Evolutionary conservation across 768 basidiomycete species (phyloP), one percentile per base, ranked within the genome.

Genomic region (Neoboletus subvelutipes): DNA sequence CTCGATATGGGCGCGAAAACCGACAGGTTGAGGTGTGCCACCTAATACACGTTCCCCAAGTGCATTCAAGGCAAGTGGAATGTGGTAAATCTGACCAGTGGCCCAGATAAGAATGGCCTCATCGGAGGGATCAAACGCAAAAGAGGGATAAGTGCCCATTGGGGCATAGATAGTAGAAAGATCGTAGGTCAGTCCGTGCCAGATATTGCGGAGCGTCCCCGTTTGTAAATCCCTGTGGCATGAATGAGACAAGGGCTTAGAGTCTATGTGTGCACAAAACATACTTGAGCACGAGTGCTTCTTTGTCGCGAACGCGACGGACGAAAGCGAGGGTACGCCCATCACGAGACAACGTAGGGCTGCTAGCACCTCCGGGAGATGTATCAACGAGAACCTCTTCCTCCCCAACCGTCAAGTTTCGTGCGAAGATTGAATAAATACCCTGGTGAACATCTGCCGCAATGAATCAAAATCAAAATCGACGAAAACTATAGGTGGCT

Each of bases 71-170:
- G 54, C 13, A 18, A 89, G 71, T 17, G 88, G 87, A 12, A 90
- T 77, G 15, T 74, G 76, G 66, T 83, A 82, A 26, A 90, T 87
- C 55, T 87, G 81, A 3, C 88, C 88, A 2, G 85, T 81, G 5
- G 88, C 85, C 88, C 88, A 90, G 55, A 90, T 84, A 59, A 90
- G 77, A 51, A 90, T 72, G 24, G 66, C 67, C 22, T 63, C 59
- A 24, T 68, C 64, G 29, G 58, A 64, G 8, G 67, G 56, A 56
- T 58, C 54, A 65, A 90, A 90, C 10, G 87, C 78, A 64, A 87
- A 90, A 1, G 86, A 84, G 0, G 88, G 88, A 61, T 90, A 90
- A 40, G 88, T 90, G 12, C 87, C 86, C 86, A 89, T 89, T 0
- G 88, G 88, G 15, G 87, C 85, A 10, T 83, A 88, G 50, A 88